Percentiles rank a stretch among this genome's conserved stretches.
These are phyloP conservation scores for Darksidea phi DNA, from an alignment of 495 filamentous ascomycete genomes.

Conservation along the genomic window DNA sequence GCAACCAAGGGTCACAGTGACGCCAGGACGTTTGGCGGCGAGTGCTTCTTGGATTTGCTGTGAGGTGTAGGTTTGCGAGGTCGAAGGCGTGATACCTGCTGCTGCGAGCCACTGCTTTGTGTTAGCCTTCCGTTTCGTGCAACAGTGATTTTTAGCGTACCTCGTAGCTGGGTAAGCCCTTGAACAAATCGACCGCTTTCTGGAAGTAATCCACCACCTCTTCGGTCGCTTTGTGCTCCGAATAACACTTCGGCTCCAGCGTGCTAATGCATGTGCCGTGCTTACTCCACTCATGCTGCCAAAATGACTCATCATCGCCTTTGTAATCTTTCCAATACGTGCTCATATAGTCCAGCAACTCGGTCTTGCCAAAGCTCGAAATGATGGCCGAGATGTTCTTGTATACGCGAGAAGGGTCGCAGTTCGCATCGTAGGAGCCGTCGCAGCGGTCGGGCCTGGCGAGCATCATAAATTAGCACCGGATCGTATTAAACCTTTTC, in stretches of 20 bases:
- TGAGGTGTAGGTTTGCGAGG: slow-evolving; percentile 61
- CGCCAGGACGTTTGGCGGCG: slow-evolving; percentile 56
- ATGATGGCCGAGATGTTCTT: slow-evolving; percentile 70
- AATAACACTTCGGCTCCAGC: slow-evolving; percentile 71
- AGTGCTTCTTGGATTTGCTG: slow-evolving; percentile 64
- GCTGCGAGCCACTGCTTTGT: slow-evolving; percentile 52
- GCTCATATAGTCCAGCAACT: slow-evolving; percentile 70
- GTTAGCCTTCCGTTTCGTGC: slow-evolving; percentile 4
- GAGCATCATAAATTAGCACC: neutral
- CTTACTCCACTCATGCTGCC: slow-evolving; percentile 87
- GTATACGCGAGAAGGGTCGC: slow-evolving; percentile 65
- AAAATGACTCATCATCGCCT: slow-evolving; percentile 67
- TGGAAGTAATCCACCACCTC: slow-evolving; percentile 66
- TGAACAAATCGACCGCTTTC: slow-evolving; percentile 60
- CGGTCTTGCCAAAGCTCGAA: slow-evolving; percentile 57
- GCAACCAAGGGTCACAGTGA: slow-evolving; percentile 69
- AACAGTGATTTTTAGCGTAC: too few relatives aligned
- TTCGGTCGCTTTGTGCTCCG: slow-evolving; percentile 55
- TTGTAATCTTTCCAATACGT: slow-evolving; percentile 72
- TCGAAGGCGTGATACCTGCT: slow-evolving; percentile 64
- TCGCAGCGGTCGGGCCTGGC: slow-evolving; percentile 77
- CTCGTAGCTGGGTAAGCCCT: slow-evolving; percentile 59
- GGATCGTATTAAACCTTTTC: too few relatives aligned
- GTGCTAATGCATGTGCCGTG: slow-evolving; percentile 77
- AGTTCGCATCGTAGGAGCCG: slow-evolving; percentile 73